phyloP scores from a whole-genome alignment of 306 rosid species.

The Geum urbanum region DNA sequence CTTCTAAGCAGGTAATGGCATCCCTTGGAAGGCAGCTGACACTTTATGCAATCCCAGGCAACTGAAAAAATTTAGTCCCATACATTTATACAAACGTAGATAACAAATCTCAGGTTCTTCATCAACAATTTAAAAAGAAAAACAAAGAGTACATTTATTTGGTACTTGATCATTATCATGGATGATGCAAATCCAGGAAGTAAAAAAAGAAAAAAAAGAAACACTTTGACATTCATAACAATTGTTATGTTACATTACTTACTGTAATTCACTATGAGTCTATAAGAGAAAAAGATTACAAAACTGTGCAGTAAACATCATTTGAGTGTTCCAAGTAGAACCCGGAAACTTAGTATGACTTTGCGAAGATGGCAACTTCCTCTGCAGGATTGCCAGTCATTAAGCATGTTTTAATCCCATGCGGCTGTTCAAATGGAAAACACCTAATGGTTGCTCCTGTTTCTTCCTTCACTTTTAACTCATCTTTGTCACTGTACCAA shows the following conservation, averaged over 20 bases:
- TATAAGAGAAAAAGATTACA: background rate
- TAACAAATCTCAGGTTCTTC: no score
- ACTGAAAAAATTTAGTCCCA: background rate
- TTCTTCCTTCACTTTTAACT: constrained; percentile 87
- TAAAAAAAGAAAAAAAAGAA: background rate
- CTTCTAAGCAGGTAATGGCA: background rate
- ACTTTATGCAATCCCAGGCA: background rate
- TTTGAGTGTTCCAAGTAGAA: constrained; percentile 8
- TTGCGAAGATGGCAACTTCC: constrained; percentile 92
- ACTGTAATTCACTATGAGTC: background rate
- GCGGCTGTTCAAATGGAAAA: constrained; percentile 83
- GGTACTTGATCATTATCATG: background rate
- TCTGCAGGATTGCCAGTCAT: constrained; percentile 81
- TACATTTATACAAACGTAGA: background rate
- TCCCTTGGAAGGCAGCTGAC: background rate
- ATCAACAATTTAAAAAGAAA: no score
- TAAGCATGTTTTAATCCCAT: constrained; percentile 62
- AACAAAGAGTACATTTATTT: no score
- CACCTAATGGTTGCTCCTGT: constrained; percentile 97
- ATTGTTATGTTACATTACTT: background rate
- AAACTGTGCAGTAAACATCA: constrained; percentile 10
- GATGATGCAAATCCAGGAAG: background rate
- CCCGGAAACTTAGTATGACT: constrained; percentile 57
- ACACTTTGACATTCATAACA: background rate
- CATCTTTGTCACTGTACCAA: constrained; percentile 66